Conservation (phyloP, 2,329 filamentous ascomycete species). For the Botrytis paeoniae region DNA sequence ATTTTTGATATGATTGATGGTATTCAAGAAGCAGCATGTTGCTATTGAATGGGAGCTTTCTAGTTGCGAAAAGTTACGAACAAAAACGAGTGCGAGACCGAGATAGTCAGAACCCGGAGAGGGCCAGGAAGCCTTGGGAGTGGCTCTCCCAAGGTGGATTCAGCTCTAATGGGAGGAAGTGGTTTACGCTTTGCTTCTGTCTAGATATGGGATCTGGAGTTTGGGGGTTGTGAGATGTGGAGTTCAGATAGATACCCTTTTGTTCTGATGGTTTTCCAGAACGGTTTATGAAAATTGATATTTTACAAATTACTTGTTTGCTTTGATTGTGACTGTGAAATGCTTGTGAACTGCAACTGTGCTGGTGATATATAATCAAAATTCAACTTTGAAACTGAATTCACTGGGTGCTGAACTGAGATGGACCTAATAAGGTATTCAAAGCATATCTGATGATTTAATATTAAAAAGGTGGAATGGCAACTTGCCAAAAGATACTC, state of each 20-base stretch:
- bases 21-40: neutral
- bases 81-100: neutral
- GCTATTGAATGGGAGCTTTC: neutral
- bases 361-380: neutral
- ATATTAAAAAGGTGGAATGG: neutral
- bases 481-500: too few relatives aligned
- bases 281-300: neutral
- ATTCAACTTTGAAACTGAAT: neutral
- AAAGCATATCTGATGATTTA: neutral
- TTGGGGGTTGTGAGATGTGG: neutral
- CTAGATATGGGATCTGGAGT: neutral
- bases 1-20: neutral
- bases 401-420: neutral
- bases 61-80: too few relatives aligned
- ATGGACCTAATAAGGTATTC: fast-evolving
- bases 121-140: neutral
- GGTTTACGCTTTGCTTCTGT: neutral
- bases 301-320: neutral
- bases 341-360: neutral
- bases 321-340: neutral
- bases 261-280: constrained; percentile 2
- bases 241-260: neutral
- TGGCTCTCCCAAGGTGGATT: neutral
- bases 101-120: neutral
- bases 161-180: neutral